These are phyloP conservation scores for Globisporangium emineosum DNA, from an alignment of 352 stramenopile genomes.

Conservation along the genomic window DNA sequence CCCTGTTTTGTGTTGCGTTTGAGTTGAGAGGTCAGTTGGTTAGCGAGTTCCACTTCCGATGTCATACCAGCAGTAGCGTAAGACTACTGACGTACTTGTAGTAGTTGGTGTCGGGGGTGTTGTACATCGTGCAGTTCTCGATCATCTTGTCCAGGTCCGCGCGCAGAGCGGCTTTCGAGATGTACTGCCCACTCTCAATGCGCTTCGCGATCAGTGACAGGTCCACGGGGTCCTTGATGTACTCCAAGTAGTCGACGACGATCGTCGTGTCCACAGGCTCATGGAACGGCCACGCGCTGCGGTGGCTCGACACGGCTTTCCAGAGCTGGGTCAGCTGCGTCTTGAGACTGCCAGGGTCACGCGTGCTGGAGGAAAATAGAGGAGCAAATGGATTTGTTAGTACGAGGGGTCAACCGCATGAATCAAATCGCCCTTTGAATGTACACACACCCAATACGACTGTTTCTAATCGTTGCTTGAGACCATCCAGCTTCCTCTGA, in stretches of 20 bases:
- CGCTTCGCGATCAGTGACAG: conserved; percentile 80
- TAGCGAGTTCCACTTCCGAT: neutral
- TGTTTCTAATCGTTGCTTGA: conserved; percentile 82
- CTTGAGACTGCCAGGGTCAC: conserved; percentile 79
- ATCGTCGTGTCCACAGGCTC: conserved; percentile 95
- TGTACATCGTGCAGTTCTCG: conserved; percentile 98
- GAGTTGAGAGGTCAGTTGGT: neutral
- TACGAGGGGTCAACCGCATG: conserved; percentile 1
- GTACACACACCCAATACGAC: conserved; percentile 61
- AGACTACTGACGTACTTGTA: conserved; percentile 86
- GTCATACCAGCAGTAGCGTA: neutral
- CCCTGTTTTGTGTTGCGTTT: conserved; percentile 26
- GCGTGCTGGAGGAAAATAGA: conserved; percentile 34
- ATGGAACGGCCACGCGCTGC: conserved; percentile 97
- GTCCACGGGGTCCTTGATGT: conserved; percentile 96
- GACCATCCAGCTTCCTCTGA: conserved; percentile 86
- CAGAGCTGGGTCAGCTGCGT: conserved; percentile 85
- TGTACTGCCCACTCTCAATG: conserved; percentile 86
- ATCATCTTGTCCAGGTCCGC: conserved; percentile 96
- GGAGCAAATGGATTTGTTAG: neutral
- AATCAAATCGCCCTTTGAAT: neutral
- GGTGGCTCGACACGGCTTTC: conserved; percentile 91
- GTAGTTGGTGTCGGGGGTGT: conserved; percentile 94
- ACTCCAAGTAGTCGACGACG: conserved; percentile 96
- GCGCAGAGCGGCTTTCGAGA: conserved; percentile 90